Conservation (phyloP, 176 grass and related monocot genomes). For the Typha latifolia region DNA sequence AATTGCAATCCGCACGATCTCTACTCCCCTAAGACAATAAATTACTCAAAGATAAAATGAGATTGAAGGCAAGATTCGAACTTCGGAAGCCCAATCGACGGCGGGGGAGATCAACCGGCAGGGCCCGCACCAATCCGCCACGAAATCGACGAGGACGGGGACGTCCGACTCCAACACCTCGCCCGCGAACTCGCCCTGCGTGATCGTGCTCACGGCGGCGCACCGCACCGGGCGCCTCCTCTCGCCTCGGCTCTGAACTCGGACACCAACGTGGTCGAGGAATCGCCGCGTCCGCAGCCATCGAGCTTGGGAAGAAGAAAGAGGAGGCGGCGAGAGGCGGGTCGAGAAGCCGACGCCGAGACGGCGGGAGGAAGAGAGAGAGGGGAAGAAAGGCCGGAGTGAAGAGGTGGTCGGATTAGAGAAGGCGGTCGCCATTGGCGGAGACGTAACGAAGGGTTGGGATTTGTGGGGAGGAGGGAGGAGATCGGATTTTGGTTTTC, state of each 20-base stretch:
- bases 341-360: background rate
- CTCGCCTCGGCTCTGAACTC: background rate
- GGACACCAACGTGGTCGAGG: background rate
- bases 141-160: slow-evolving; percentile 91
- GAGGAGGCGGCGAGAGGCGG: background rate
- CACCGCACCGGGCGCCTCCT: slow-evolving; percentile 38
- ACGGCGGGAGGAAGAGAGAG: slow-evolving; percentile 5
- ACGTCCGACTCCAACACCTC: slow-evolving; percentile 78
- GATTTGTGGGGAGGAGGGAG: background rate
- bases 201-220: slow-evolving; percentile 42
- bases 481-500: slow-evolving; percentile 25
- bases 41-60: background rate
- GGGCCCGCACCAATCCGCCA: slow-evolving; percentile 93
- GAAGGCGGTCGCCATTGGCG: background rate
- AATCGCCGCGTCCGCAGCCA: background rate
- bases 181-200: slow-evolving; percentile 50
- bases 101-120: slow-evolving; percentile 77
- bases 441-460: background rate
- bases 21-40: too few relatives aligned
- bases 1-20: too few relatives aligned
- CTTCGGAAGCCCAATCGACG: slow-evolving; percentile 86
- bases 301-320: background rate
- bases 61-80: background rate
- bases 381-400: slow-evolving; percentile 40
- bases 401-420: slow-evolving; percentile 29